A percentile compares a stretch with the other conserved stretches of the same genome.
phyloP scores from a whole-genome alignment of 306 rosid genomes.

The Citrullus colocynthis region DNA sequence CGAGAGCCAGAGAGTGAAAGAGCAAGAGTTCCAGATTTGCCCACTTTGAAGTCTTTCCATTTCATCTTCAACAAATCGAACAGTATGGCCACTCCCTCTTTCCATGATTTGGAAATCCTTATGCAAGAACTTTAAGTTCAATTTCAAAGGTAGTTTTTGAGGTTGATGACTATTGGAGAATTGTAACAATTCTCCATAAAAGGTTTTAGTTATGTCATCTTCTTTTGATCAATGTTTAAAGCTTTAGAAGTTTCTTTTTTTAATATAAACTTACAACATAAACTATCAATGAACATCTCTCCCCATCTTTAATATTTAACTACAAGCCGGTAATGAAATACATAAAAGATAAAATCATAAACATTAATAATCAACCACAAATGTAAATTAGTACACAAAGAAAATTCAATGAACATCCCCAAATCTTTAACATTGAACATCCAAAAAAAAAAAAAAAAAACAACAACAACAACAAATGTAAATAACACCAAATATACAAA shows the following conservation, averaged over 20 bases:
- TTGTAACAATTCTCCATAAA: conserved; percentile 35
- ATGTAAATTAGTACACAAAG: too few species aligned
- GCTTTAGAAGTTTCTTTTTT: neutral
- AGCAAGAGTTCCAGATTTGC: too few species aligned
- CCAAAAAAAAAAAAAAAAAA: too few species aligned
- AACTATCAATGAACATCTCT: neutral
- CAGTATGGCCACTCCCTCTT: conserved; percentile 35
- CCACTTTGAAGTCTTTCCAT: too few species aligned
- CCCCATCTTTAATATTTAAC: neutral
- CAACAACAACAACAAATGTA: too few species aligned
- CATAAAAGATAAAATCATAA: too few species aligned
- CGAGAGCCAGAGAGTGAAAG: too few species aligned
- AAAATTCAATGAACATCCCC: too few species aligned
- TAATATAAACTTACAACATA: neutral
- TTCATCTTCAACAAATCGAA: conserved; percentile 23
- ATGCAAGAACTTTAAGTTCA: conserved; percentile 47
- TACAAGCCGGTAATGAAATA: too few species aligned
- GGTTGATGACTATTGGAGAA: conserved; percentile 67
- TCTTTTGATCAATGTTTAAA: neutral
- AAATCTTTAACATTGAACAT: too few species aligned
- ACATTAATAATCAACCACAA: too few species aligned
- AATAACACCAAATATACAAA: too few species aligned
- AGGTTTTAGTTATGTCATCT: conserved; percentile 5
- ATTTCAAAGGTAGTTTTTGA: conserved; percentile 95
- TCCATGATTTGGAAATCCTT: conserved; percentile 67